A percentile compares a stretch with the other conserved stretches of the same genome.
Conservation (phyloP, 2,329 filamentous ascomycete species). For the Pyrenophora teres region DNA sequence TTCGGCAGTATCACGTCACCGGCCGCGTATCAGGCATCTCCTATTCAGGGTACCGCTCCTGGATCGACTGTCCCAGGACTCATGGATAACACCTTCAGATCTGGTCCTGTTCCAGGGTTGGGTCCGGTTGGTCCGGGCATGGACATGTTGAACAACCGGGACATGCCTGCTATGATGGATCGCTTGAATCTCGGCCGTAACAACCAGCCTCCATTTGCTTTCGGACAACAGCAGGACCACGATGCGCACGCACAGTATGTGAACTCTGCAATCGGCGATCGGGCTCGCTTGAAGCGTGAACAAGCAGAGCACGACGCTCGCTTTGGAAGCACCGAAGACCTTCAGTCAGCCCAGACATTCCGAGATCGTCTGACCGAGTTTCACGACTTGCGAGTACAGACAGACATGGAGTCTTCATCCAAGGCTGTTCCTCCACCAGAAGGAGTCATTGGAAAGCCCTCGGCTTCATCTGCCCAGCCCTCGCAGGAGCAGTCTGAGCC, state of each 20-base stretch:
- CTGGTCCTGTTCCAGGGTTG: constrained; percentile 46
- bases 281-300: constrained; percentile 64
- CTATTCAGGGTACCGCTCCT: constrained; percentile 59
- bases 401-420: constrained; percentile 59
- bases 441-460: constrained; percentile 45
- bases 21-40: constrained; percentile 67
- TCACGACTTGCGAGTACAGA: constrained; percentile 74
- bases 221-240: constrained; percentile 55
- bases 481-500: constrained; percentile 27
- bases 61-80: constrained; percentile 62
- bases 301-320: constrained; percentile 60
- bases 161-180: constrained; percentile 67
- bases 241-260: constrained; percentile 61
- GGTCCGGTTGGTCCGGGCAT: constrained; percentile 53
- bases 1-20: constrained; percentile 95
- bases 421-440: constrained; percentile 36
- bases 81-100: constrained; percentile 65
- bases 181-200: constrained; percentile 65
- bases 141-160: constrained; percentile 55
- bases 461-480: constrained; percentile 25
- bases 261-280: constrained; percentile 64
- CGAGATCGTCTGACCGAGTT: constrained; percentile 82
- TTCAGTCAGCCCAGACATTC: constrained; percentile 49
- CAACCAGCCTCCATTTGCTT: constrained; percentile 57
- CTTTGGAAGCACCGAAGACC: constrained; percentile 32